A percentile compares a stretch with the other conserved stretches of the same genome.
These are phyloP conservation scores for Orobanche coerulescens DNA, from an alignment of 257 asterid species.

Conservation along the genomic window DNA sequence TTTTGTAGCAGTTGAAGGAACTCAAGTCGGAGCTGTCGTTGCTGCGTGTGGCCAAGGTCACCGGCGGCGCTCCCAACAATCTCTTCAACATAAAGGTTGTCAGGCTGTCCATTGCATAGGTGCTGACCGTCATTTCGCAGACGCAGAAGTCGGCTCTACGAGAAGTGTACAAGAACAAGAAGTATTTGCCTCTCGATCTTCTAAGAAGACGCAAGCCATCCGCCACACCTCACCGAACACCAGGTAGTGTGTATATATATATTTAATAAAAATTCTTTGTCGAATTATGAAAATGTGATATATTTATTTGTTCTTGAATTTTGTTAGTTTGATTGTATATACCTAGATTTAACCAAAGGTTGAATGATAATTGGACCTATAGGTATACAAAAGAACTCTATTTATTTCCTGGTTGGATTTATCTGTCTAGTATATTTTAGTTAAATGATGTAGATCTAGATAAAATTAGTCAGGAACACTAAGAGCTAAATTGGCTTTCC, in stretches of 20 bases:
- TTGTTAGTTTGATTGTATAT: background rate
- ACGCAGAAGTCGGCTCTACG: constrained; percentile 50
- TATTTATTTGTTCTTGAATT: background rate
- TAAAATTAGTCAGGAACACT: too few relatives aligned
- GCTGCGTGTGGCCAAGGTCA: constrained; percentile 55
- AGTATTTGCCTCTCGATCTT: constrained; percentile 60
- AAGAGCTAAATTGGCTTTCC: too few relatives aligned
- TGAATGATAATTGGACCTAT: too few relatives aligned
- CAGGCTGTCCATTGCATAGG: constrained; percentile 55
- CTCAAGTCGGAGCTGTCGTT: constrained; percentile 49
- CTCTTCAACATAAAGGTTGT: constrained; percentile 58
- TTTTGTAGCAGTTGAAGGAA: constrained; percentile 43
- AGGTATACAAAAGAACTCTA: too few relatives aligned
- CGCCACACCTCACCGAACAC: constrained; percentile 65
- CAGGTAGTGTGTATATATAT: constrained; percentile 26
- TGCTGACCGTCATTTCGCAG: constrained; percentile 59
- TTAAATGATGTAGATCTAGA: background rate
- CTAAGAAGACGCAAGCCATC: constrained; percentile 63
- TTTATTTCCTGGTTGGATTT: too few relatives aligned
- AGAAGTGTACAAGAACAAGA: constrained; percentile 54
- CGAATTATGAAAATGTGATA: background rate
- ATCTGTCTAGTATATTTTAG: too few relatives aligned
- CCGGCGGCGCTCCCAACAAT: constrained; percentile 67
- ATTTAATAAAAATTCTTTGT: background rate
- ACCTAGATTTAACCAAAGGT: too few relatives aligned